Conservation (phyloP, 148 eudicot species). For the Chenopodium album region DNA sequence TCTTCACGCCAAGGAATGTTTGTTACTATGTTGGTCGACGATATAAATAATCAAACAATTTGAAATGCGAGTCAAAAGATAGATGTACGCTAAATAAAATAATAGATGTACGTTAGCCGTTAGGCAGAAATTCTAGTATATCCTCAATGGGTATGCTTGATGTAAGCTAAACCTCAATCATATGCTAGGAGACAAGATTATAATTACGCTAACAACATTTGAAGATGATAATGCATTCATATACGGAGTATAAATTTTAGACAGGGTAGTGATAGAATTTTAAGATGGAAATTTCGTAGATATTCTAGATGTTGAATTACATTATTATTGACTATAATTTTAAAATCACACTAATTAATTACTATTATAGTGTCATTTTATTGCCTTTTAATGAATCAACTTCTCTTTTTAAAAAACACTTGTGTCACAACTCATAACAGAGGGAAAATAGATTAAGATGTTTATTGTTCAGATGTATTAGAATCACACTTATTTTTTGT, state of each 20-base stretch:
- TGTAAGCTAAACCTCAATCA: background rate
- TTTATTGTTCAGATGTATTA: no score
- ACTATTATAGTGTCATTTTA: no score
- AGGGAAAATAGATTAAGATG: no score
- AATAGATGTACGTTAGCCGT: background rate
- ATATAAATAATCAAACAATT: background rate
- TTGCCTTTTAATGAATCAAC: no score
- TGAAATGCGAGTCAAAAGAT: background rate
- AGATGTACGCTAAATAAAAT: background rate
- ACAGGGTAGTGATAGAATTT: background rate
- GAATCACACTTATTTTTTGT: no score
- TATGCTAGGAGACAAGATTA: background rate
- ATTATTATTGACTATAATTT: no score
- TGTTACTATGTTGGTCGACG: background rate
- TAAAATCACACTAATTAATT: no score
- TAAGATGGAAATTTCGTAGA: no score
- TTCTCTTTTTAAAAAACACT: no score
- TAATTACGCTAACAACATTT: no score
- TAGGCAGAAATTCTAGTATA: slow-evolving; percentile 16
- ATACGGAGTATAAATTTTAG: background rate
- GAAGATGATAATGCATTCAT: background rate
- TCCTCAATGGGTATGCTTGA: background rate
- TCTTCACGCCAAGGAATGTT: slow-evolving; percentile 16
- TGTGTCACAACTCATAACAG: no score
- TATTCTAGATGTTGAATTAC: no score